Percentiles rank a stretch among this genome's conserved stretches.
phyloP scores from a whole-genome alignment of 2,329 filamentous ascomycete genomes.

The Penicillium polonicum region DNA sequence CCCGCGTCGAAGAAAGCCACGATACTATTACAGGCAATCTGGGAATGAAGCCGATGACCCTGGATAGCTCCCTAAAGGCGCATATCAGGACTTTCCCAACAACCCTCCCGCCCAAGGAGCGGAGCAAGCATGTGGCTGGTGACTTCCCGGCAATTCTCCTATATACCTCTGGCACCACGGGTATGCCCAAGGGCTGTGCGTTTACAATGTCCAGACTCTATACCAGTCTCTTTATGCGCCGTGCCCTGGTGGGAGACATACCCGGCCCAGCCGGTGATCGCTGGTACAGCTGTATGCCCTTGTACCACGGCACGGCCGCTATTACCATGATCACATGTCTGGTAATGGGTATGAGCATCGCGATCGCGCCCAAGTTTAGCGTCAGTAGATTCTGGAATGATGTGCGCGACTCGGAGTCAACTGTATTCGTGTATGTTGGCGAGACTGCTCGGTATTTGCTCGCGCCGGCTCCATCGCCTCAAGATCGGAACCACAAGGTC shows the following conservation, averaged over 20 bases:
- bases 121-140: conserved; percentile 53
- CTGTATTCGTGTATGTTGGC: conserved; percentile 74
- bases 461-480: conserved; percentile 56
- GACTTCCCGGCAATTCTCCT: conserved; percentile 63
- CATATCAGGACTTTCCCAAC: conserved; percentile 51
- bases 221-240: conserved; percentile 36
- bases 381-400: conserved; percentile 70
- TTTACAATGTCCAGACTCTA: conserved; percentile 56
- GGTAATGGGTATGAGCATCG: conserved; percentile 48
- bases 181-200: conserved; percentile 68
- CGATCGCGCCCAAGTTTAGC: conserved; percentile 57
- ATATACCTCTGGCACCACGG: conserved; percentile 76
- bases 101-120: conserved; percentile 55
- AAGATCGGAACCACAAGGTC: conserved; percentile 47
- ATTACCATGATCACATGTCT: conserved; percentile 59
- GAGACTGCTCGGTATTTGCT: conserved; percentile 74
- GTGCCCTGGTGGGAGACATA: conserved; percentile 30
- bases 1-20: conserved; percentile 55
- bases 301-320: conserved; percentile 74
- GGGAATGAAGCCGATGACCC: conserved; percentile 56
- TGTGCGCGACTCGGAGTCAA: conserved; percentile 65
- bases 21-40: conserved; percentile 53
- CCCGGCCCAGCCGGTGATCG: conserved; percentile 49
- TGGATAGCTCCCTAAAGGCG: conserved; percentile 52
- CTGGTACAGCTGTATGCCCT: conserved; percentile 75